phyloP scores from a whole-genome alignment of 495 filamentous ascomycete species.

The Letharia lupina region DNA sequence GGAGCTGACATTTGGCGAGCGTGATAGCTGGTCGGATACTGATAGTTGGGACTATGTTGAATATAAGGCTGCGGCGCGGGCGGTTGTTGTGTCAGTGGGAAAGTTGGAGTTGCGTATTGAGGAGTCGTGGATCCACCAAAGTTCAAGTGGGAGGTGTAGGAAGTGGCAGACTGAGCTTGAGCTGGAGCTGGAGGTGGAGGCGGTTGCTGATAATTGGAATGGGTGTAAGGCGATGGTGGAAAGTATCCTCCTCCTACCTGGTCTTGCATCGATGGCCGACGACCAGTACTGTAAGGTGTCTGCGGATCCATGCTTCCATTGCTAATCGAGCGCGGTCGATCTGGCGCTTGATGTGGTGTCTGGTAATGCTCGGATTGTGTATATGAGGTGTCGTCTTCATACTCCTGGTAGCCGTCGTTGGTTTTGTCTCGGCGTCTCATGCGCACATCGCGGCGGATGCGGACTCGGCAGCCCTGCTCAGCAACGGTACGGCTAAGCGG shows the following conservation, averaged over 20 bases:
- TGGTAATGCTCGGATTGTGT: conserved; percentile 47
- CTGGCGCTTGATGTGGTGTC: conserved; percentile 51
- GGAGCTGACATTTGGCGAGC: conserved; percentile 22
- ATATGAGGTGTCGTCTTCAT: conserved; percentile 55
- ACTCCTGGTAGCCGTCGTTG: conserved; percentile 51
- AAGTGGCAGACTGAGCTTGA: conserved; percentile 16
- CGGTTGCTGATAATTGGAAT: conserved; percentile 17
- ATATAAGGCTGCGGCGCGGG: conserved; percentile 19
- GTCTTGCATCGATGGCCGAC: conserved; percentile 24
- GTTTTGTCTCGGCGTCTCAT: conserved; percentile 81
- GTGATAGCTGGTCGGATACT: conserved; percentile 17
- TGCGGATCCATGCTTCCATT: conserved; percentile 46
- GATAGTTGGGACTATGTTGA: conserved; percentile 17
- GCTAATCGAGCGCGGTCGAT: conserved; percentile 67
- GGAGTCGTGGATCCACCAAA: conserved; percentile 22
- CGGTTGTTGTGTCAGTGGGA: conserved; percentile 19
- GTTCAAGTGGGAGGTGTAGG: conserved; percentile 23
- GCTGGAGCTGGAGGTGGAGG: conserved; percentile 20
- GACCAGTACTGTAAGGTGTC: conserved; percentile 17
- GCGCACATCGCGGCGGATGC: conserved; percentile 91
- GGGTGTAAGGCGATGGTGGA: conserved; percentile 7
- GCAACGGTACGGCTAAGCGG: conserved; percentile 81
- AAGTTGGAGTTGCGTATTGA: conserved; percentile 22
- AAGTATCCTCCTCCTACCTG: conserved; percentile 15
- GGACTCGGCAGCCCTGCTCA: conserved; percentile 94